phyloP scores from a whole-genome alignment of 148 eudicot genomes.

The Silene uniflora region DNA sequence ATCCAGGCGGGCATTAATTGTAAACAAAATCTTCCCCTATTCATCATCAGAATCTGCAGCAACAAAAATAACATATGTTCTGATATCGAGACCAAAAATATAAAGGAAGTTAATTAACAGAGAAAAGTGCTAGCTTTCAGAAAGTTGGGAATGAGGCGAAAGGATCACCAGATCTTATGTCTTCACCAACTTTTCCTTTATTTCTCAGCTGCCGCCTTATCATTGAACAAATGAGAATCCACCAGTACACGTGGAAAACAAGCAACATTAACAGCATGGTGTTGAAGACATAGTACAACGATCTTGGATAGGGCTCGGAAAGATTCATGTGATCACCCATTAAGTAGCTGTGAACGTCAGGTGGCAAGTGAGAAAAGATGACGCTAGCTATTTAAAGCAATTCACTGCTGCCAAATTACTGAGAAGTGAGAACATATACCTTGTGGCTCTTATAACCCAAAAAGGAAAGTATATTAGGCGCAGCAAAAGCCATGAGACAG shows the following conservation, averaged over 20 bases:
- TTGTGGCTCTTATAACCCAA: conserved; percentile 70
- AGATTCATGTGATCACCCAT: conserved; percentile 43
- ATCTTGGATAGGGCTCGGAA: conserved; percentile 41
- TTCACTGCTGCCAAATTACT: not conserved
- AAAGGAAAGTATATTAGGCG: conserved; percentile 88
- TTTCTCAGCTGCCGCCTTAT: conserved; percentile 76
- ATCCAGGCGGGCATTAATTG: conserved; percentile 12
- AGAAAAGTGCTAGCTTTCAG: not conserved
- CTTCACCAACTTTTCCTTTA: conserved; percentile 95
- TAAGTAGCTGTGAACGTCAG: conserved; percentile 49
- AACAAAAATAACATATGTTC: not conserved
- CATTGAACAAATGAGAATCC: conserved; percentile 88
- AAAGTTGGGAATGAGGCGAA: not conserved
- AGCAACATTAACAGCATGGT: conserved; percentile 79
- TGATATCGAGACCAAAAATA: not conserved
- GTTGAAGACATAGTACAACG: conserved; percentile 71
- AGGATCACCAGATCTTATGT: conserved; percentile 79
- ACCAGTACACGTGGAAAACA: conserved; percentile 95
- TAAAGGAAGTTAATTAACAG: not conserved
- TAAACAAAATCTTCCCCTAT: conserved; percentile 25
- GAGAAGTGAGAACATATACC: conserved; percentile 42
- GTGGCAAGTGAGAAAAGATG: conserved; percentile 13
- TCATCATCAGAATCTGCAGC: conserved; percentile 53
- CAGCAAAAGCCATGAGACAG: conserved; percentile 83
- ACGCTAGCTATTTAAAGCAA: conserved; percentile 1